Evolutionary conservation across 257 asterid genomes (phyloP).

Genomic region (Asclepias syriaca): DNA sequence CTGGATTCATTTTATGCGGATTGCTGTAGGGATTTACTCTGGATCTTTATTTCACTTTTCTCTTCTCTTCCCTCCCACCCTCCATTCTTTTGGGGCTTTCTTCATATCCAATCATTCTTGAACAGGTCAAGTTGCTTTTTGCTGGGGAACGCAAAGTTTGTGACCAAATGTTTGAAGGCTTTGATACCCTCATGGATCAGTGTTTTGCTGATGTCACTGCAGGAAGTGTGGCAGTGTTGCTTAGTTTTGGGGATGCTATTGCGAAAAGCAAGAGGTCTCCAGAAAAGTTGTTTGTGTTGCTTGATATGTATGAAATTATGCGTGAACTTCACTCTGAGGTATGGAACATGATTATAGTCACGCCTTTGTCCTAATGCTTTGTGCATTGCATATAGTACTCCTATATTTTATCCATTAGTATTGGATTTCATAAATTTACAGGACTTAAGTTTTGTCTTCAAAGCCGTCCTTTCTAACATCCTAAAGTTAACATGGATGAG

Average conservation of each 20-base stretch:
- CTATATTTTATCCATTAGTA: neutral
- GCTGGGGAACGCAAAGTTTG: constrained; percentile 97
- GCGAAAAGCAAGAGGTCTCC: constrained; percentile 99
- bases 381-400: neutral
- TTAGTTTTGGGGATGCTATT: constrained; percentile 98
- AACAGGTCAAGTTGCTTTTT: constrained; percentile 91
- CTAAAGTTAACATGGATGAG: neutral
- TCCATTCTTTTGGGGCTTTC: neutral
- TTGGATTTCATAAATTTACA: neutral
- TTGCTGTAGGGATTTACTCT: constrained; percentile 61
- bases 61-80: neutral
- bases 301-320: constrained; percentile 99
- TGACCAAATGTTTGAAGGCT: constrained; percentile 88
- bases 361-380: neutral
- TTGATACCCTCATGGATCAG: constrained; percentile 79
- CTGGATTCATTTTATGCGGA: constrained; percentile 99
- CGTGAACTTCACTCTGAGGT: constrained; percentile 95
- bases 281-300: constrained; percentile 91
- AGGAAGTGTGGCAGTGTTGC: constrained; percentile 89
- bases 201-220: constrained; percentile 90
- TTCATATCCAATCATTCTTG: constrained; percentile 18
- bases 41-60: neutral
- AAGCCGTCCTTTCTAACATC: neutral
- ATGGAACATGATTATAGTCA: constrained; percentile 20
- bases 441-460: neutral